phyloP scores from a whole-genome alignment of 1,284 basidiomycete genomes.

The Cryptococcus hybrid region DNA sequence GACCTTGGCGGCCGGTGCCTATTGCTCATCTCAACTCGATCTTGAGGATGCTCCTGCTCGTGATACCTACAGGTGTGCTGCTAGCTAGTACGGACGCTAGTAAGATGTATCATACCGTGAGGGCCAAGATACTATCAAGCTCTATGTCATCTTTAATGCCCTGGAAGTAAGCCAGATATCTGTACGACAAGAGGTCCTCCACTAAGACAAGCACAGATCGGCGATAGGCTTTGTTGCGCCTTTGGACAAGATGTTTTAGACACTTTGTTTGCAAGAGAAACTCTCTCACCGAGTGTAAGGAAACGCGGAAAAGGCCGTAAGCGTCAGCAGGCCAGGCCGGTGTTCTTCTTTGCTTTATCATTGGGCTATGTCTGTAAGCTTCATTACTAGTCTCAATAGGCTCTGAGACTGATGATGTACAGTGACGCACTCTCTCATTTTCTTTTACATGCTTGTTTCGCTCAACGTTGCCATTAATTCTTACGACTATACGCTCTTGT shows the following conservation, averaged over 20 bases:
- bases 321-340: constrained; percentile 59
- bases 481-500: constrained; percentile 94
- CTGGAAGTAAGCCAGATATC: constrained; percentile 65
- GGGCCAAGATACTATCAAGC: constrained; percentile 98
- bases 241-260: constrained; percentile 98
- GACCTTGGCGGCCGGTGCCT: constrained; percentile 27
- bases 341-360: constrained; percentile 81
- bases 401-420: background rate
- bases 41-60: constrained; percentile 72
- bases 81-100: constrained; percentile 87
- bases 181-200: background rate
- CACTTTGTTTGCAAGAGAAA: constrained; percentile 91
- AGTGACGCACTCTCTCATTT: constrained; percentile 90
- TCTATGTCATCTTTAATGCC: constrained; percentile 99
- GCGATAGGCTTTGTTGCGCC: constrained; percentile 89
- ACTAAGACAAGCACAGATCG: constrained; percentile 63
- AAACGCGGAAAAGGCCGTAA: constrained; percentile 37
- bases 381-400: background rate
- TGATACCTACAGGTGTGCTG: constrained; percentile 72
- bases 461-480: constrained; percentile 98
- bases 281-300: constrained; percentile 58
- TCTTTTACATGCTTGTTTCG: constrained; percentile 94
- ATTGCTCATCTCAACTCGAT: constrained; percentile 53
- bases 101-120: constrained; percentile 97
- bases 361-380: constrained; percentile 76